phyloP scores from a whole-genome alignment of 768 basidiomycete species.

The Erythrobasidium yunnanense region DNA sequence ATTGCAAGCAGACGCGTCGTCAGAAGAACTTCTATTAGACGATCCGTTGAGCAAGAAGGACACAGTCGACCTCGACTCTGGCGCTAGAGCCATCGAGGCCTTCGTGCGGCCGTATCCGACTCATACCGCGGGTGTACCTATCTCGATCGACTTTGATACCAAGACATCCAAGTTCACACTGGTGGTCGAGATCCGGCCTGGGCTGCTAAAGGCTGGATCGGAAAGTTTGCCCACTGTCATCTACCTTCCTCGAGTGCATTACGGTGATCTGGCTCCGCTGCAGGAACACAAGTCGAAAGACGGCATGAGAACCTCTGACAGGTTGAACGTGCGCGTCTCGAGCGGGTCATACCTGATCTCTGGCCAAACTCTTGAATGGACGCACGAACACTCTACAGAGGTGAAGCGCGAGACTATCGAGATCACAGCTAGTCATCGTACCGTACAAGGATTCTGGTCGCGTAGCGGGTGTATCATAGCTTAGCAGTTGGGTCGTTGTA shows the following conservation, averaged over 20 bases:
- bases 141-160: slow-evolving; percentile 65
- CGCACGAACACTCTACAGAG: slow-evolving; percentile 1
- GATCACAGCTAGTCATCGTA: too few species aligned
- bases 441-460: too few species aligned
- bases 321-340: slow-evolving; percentile 45
- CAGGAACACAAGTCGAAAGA: slow-evolving; percentile 41
- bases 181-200: slow-evolving; percentile 53
- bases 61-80: slow-evolving; percentile 60
- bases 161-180: slow-evolving; percentile 59
- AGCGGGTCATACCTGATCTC: slow-evolving; percentile 28
- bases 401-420: background rate
- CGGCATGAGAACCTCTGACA: slow-evolving; percentile 1
- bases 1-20: too few species aligned
- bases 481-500: too few species aligned
- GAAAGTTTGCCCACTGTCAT: slow-evolving; percentile 67
- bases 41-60: background rate
- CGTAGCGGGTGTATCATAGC: too few species aligned
- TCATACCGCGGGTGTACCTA: slow-evolving; percentile 59
- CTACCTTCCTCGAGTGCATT: slow-evolving; percentile 82
- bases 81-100: slow-evolving; percentile 70
- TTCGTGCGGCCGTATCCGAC: slow-evolving; percentile 75
- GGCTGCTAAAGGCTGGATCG: slow-evolving; percentile 47
- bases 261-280: too few species aligned
- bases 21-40: too few species aligned
- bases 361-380: slow-evolving; percentile 34